Evolutionary conservation across 148 eudicot genomes (phyloP), one percentile per base, ranked within the genome.

Genomic region (Amaranthus palmeri): DNA sequence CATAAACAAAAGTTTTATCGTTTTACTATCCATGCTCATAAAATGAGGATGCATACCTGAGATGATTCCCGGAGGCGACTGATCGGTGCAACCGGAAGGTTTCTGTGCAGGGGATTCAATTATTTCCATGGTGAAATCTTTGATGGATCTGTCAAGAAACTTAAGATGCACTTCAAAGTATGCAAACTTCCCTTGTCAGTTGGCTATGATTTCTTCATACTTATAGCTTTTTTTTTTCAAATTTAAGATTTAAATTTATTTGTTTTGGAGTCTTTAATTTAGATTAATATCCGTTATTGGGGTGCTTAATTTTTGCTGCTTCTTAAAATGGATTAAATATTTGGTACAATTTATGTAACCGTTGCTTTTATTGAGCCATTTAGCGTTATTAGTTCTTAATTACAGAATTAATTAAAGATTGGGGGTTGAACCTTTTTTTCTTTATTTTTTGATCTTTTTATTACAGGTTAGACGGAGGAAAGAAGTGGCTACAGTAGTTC

Each of bases 21-120:
- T 25, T 25, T 25, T 25, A 25, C 36, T 25, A 0, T 25, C 36
- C 1, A 7, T 40, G 10, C 8, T 17, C 4, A 65, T 5, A 48
- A 65, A 3, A 17, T 15, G 5, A 1, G 68, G 48, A 15, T 0
- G 5, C 6, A 4, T 63, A 74, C 81, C 70, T 69, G 65, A 61
- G 47, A 74, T 44, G 7, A 71, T 51, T 43, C 50, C 15, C 47
- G 58, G 74, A 68, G 74, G 81, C 77, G 74, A 55, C 7, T 62
- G 65, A 59, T 10, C 17, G 10, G 25, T 49, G 63, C 41, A 52
- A 68, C 12, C 50, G 14, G 6, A 46, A 4, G 70, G 53, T 17
- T 69, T 43, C 36, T 13, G 56, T 56, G 72, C 74, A 40, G 41
- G 25, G 40, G 15, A 63, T 61, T 68, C 65, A 12, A 15, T 68